Evolutionary conservation across 495 filamentous ascomycete genomes (phyloP).

Genomic region (Tuber calosporum): DNA sequence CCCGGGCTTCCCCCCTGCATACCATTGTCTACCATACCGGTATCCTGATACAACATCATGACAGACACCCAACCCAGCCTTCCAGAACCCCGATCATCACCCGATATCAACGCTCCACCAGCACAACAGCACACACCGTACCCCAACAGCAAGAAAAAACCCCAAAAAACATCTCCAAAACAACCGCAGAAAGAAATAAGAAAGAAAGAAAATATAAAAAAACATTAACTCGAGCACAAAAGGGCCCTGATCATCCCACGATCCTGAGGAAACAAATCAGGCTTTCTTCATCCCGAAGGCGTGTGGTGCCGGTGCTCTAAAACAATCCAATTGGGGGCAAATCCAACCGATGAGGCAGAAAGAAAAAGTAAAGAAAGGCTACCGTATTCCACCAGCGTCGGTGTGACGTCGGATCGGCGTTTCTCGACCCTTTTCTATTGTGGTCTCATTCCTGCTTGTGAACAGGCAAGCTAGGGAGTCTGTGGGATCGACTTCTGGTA

Average conservation of each 20-base stretch:
- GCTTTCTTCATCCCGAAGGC: neutral
- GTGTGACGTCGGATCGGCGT: conserved; percentile 2
- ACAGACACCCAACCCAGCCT: neutral
- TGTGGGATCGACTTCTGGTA: neutral
- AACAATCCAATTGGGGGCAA: neutral
- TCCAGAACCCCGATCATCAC: neutral
- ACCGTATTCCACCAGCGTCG: conserved; percentile 8
- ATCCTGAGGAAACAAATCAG: neutral
- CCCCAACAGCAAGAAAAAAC: neutral
- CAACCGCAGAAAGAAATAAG: neutral
- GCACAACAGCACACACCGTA: neutral
- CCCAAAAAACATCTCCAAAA: neutral
- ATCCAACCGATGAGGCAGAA: conserved; percentile 9
- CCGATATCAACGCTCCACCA: neutral
- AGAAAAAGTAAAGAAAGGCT: conserved; percentile 1
- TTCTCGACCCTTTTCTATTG: neutral
- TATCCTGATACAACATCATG: neutral
- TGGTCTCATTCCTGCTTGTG: neutral
- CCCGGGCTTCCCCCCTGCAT: neutral
- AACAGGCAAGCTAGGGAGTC: neutral
- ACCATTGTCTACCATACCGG: neutral
- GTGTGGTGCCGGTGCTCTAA: neutral
- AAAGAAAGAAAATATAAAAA: neutral
- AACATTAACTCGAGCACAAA: neutral
- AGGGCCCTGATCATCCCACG: neutral